These are phyloP conservation scores for Pisolithus marmoratus DNA, from an alignment of 768 basidiomycete species.

Conservation along the genomic window DNA sequence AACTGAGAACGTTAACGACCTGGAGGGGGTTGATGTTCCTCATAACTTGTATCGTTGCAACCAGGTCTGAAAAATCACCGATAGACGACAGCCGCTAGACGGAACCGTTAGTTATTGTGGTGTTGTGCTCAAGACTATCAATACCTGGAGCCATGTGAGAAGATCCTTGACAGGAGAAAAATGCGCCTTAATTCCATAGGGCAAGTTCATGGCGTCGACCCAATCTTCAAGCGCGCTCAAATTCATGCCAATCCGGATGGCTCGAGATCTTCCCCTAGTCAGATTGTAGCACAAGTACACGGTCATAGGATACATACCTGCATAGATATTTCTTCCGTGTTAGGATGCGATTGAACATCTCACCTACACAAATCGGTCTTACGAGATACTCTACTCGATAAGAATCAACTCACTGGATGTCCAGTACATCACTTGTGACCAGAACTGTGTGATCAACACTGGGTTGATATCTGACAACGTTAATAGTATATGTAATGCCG, in stretches of 20 bases:
- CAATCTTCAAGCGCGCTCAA: constrained; percentile 84
- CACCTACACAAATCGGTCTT: constrained; percentile 41
- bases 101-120: background rate
- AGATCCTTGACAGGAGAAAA: constrained; percentile 82
- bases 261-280: constrained; percentile 51
- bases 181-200: constrained; percentile 72
- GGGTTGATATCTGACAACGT: constrained; percentile 88
- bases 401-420: constrained; percentile 67
- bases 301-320: constrained; percentile 42
- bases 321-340: constrained; percentile 95
- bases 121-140: background rate
- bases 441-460: constrained; percentile 79
- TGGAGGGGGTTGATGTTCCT: constrained; percentile 88
- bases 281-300: constrained; percentile 2
- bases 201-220: constrained; percentile 77
- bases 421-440: constrained; percentile 99
- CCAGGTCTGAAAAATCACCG: constrained; percentile 78
- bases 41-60: constrained; percentile 87
- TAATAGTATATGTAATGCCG: constrained; percentile 78
- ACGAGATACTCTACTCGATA: background rate
- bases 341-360: constrained; percentile 78
- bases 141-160: constrained; percentile 79
- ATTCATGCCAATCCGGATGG: constrained; percentile 87
- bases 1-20: constrained; percentile 33
- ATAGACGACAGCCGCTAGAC: constrained; percentile 80